Evolutionary conservation across 1,284 basidiomycete genomes (phyloP), one percentile per base, ranked within the genome.

Genomic region (Rhodotorula sp.): DNA sequence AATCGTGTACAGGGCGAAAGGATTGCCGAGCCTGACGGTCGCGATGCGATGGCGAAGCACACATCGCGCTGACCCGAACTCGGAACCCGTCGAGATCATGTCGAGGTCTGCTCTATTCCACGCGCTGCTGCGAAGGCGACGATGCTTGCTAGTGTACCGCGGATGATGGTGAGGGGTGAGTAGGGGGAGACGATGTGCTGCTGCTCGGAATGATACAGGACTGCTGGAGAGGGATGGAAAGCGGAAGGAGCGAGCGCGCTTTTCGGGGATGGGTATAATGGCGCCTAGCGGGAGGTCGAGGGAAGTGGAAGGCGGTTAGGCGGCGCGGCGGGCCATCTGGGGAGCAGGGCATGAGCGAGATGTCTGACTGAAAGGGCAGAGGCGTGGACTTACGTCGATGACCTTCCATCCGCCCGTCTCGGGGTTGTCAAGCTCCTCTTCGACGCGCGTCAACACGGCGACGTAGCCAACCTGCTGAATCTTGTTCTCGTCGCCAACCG

Each of bases 391-490:
- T 80, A 94, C 91, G 88, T 98, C 95, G 54, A 98, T 87, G 66
- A 99, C 88, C 83, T 98, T 98, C 97, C 97, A 99, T 16, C 97
- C 97, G 61, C 93, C 93, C 0, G 97, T 99, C 64, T 97, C 85
- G 82, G 96, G 91, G 79, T 98, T 91, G 57, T 89, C 88, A 66
- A 96, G 83, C 79, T 96, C 92, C 76, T 89, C 89, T 80, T 92
- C 90, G 55, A 92, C 82, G 56, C 95, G 87, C 9, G 94, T 97
- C 72, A 99, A 82, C 4, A 95, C 95, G 65, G 93, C 92, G 27
- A 91, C 92, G 81, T 99, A 99, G 49, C 88, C 88, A 80, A 93
- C 97, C 79, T 94, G 90, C 81, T 97, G 93, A 45, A 98, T 94
- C 75, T 88, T 87, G 79, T 93, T 86, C 79, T 95, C 92, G 14